Evolutionary conservation across 345 rosid species (phyloP), one percentile per base, ranked within the genome.

Genomic region (Populus simonii): DNA sequence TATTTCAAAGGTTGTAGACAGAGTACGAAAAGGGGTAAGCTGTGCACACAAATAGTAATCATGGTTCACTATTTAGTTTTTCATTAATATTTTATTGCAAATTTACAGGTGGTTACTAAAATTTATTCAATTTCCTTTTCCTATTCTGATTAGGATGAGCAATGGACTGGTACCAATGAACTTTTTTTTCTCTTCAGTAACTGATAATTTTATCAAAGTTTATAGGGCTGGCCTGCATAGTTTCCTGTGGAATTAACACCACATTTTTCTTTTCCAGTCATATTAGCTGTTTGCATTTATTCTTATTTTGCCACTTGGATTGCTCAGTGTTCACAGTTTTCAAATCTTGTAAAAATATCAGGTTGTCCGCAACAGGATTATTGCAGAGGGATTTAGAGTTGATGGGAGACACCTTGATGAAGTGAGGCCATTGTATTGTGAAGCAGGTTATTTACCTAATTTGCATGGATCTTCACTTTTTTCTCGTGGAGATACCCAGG

Each of bases 401-500:
- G 99, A 95, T 74, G 98, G 99, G 57, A 93, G 98, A 84, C 80
- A 72, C 81, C 91, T 93, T 72, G 92, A 90, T 80, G 93, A 93
- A 89, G 97, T 95, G 59, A 90, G 99, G 84, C 90, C 96, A 71
- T 70, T 96, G 70, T 87, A 84, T 70, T 96, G 98, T 43, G 93
- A 92, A 82, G 88, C 98, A 38, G 88, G 89, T 80, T 72, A 80
- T 87, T 78, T 93, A 65, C 97, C 94, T 83, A 74, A 72, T 53
- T 77, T 92, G 85, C 98, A 91, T 87, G 99, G 99, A 77, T 93
- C 99, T 17, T 85, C 99, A 22, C 80, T 96, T 83, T 96, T 96
- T 85, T 86, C 90, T 62, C 98, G 99, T 49, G 99, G 99, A 75
- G 98, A 96, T 79, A 96, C 99, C 2, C 99, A 96, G 94, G 99